Evolutionary conservation across 495 filamentous ascomycete species (phyloP).

Genomic region (Podospora appendiculata): DNA sequence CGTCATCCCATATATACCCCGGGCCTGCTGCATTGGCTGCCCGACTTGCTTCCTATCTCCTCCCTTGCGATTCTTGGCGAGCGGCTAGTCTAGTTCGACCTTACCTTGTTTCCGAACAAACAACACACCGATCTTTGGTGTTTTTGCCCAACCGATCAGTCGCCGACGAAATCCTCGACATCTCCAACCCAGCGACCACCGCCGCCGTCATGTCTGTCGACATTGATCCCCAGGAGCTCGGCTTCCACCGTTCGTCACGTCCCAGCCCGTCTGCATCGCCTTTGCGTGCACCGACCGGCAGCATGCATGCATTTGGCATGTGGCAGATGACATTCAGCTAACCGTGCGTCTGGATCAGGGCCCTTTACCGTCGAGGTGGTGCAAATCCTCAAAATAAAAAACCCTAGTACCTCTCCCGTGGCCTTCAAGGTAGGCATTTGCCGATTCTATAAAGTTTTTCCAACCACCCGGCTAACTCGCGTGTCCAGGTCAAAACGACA

Average conservation of each 20-base stretch:
- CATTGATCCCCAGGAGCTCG: constrained; percentile 82
- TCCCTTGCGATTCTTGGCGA: constrained; percentile 1
- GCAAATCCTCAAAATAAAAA: constrained; percentile 73
- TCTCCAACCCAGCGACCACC: neutral
- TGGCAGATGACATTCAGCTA: neutral
- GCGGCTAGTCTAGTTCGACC: neutral
- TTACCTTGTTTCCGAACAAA: no score
- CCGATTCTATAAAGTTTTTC: no score
- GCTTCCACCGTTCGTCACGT: constrained; percentile 73
- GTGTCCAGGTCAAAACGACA: constrained; percentile 86
- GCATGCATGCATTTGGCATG: neutral
- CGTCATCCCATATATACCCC: no score
- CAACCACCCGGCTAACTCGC: constrained; percentile 1
- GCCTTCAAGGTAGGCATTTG: constrained; percentile 76
- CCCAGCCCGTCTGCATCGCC: neutral
- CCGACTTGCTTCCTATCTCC: no score
- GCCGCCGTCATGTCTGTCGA: constrained; percentile 76
- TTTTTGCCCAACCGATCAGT: neutral
- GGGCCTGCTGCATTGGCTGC: no score
- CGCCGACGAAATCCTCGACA: neutral
- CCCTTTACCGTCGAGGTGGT: constrained; percentile 89
- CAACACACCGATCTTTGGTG: neutral
- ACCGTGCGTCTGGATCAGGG: constrained; percentile 41
- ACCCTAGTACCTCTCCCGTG: constrained; percentile 68
- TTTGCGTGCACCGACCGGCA: no score